phyloP scores from a whole-genome alignment of 371 early-diverging fungal genomes.

The Massospora cicadina region DNA sequence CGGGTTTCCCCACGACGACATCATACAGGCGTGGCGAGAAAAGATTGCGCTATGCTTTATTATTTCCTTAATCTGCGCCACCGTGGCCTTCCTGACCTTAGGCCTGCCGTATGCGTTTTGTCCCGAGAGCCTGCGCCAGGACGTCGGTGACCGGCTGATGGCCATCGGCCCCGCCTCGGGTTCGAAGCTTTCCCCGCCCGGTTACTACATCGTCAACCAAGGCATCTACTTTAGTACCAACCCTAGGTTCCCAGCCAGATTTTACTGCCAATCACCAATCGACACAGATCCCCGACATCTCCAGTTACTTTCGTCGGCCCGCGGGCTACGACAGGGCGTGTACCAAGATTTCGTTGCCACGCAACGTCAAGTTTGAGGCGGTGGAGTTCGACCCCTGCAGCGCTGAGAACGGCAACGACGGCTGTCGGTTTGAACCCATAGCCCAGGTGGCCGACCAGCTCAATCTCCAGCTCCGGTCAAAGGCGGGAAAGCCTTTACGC shows the following conservation, averaged over 20 bases:
- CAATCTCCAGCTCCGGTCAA: not conserved
- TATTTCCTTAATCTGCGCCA: slow-evolving; percentile 35
- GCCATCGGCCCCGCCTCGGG: not conserved
- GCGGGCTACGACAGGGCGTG: slow-evolving; percentile 12
- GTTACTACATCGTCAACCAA: slow-evolving; percentile 6
- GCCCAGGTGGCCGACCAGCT: not conserved
- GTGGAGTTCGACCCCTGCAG: slow-evolving; percentile 26
- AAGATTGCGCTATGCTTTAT: slow-evolving; percentile 65
- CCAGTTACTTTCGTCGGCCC: not conserved
- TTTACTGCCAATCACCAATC: not conserved
- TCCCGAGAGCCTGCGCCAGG: slow-evolving; percentile 15
- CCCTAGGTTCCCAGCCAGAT: not conserved
- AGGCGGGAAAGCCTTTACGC: not conserved
- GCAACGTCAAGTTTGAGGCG: slow-evolving; percentile 19
- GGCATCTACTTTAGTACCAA: not conserved
- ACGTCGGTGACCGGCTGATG: not conserved
- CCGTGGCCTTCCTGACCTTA: slow-evolving; percentile 41
- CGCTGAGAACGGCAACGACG: slow-evolving; percentile 21
- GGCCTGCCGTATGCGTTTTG: slow-evolving; percentile 33
- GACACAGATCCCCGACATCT: slow-evolving; percentile 13
- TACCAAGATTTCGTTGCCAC: not conserved
- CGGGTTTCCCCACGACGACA: slow-evolving; percentile 30
- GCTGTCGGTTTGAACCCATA: not conserved
- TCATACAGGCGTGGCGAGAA: slow-evolving; percentile 87
- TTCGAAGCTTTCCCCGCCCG: not conserved